Conservation (phyloP, 1,284 basidiomycete species). For the Irpex sp. region DNA sequence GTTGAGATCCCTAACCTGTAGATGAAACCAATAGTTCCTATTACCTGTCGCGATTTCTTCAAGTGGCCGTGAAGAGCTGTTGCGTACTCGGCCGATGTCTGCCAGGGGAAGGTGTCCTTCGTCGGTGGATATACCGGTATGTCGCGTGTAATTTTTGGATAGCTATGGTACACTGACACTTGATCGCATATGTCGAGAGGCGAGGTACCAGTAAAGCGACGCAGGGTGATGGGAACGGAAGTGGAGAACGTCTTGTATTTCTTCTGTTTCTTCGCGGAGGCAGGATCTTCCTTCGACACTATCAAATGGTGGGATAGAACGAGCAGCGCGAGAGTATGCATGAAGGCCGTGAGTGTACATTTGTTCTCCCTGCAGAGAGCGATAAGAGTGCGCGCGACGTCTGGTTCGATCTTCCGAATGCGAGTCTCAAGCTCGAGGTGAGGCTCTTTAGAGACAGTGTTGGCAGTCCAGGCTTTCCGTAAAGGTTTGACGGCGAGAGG, state of each 20-base stretch:
- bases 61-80: constrained; percentile 19
- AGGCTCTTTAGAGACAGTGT: constrained; percentile 17
- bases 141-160: constrained; percentile 17
- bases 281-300: neutral
- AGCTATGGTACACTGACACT: constrained; percentile 24
- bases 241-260: constrained; percentile 29
- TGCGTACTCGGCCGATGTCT: constrained; percentile 18
- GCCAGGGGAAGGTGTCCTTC: constrained; percentile 23
- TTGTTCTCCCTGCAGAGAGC: constrained; percentile 28
- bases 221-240: constrained; percentile 35
- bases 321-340: constrained; percentile 27
- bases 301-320: constrained; percentile 28
- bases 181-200: constrained; percentile 32
- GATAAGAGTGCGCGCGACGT: constrained; percentile 23
- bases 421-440: constrained; percentile 19
- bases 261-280: constrained; percentile 11
- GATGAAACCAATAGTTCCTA: constrained; percentile 34
- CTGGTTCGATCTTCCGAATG: constrained; percentile 25
- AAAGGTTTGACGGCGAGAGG: constrained; percentile 26
- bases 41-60: constrained; percentile 16
- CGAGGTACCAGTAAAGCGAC: constrained; percentile 27
- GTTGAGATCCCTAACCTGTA: constrained; percentile 22
- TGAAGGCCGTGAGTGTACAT: constrained; percentile 32
- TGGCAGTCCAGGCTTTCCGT: constrained; percentile 33
- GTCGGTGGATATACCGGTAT: neutral